These are phyloP conservation scores for Colletotrichum spaethianum DNA, from an alignment of 2,329 filamentous ascomycete species.

Conservation along the genomic window DNA sequence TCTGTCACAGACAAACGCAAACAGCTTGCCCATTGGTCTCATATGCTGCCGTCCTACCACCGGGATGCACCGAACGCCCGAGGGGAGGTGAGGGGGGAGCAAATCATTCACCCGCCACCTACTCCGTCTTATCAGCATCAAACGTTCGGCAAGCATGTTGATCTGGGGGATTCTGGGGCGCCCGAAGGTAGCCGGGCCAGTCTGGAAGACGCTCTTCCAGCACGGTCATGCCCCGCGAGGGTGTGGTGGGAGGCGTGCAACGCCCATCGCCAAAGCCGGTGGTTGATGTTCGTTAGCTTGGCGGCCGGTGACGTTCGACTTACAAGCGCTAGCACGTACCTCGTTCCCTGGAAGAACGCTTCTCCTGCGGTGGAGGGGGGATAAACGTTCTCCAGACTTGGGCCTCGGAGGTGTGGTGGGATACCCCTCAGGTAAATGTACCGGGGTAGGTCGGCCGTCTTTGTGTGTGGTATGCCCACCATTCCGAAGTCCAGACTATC, in stretches of 20 bases:
- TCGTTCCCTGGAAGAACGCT: conserved; percentile 28
- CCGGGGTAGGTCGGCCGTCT: neutral
- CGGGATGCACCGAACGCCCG: conserved; percentile 12
- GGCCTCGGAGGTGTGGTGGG: conserved; percentile 15
- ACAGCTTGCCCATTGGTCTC: conserved; percentile 20
- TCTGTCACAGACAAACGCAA: neutral
- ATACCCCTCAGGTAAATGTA: conserved; percentile 3
- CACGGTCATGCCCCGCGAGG: conserved; percentile 2
- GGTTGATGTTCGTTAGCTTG: conserved; percentile 15
- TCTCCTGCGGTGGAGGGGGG: conserved; percentile 16
- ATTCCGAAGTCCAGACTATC: conserved; percentile 17
- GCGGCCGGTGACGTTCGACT: conserved; percentile 22
- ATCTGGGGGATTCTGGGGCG: conserved; percentile 17
- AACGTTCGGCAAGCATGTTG: conserved; percentile 4
- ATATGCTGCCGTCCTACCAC: conserved; percentile 2
- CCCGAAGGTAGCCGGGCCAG: conserved; percentile 33
- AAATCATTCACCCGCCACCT: conserved; percentile 39
- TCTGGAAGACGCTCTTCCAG: conserved; percentile 28
- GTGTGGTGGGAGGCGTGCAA: conserved; percentile 11
- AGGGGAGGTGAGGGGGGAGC: conserved; percentile 19
- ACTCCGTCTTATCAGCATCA: conserved; percentile 22
- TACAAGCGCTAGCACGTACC: neutral
- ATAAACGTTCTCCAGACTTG: conserved; percentile 37
- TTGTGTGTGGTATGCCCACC: conserved; percentile 18
- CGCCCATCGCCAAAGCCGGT: conserved; percentile 26